phyloP scores from a whole-genome alignment of 2,329 filamentous ascomycete genomes.

The Kalaharituber pfeilii region DNA sequence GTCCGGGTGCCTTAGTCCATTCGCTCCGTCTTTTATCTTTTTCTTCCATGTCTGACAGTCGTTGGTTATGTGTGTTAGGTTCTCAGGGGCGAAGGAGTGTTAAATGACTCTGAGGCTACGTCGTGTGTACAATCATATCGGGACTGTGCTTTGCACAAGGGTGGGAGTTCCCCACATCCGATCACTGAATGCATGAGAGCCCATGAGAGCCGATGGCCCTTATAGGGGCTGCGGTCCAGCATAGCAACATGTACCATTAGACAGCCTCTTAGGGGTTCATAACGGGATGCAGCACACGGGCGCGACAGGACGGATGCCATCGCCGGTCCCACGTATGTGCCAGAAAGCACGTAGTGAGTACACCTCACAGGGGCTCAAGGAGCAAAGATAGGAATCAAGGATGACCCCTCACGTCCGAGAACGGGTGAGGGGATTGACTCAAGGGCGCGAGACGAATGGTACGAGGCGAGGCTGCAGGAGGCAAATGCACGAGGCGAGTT shows the following conservation, averaged over 20 bases:
- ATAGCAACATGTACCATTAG: neutral
- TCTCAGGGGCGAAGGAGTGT: too few relatives aligned
- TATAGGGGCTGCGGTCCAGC: neutral
- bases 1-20: too few relatives aligned
- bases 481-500: too few relatives aligned
- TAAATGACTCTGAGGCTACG: neutral
- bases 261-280: neutral
- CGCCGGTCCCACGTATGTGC: neutral
- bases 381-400: too few relatives aligned
- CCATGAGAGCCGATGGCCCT: too few relatives aligned
- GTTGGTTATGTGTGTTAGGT: too few relatives aligned
- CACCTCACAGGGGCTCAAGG: neutral
- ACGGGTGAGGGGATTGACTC: too few relatives aligned
- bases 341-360: neutral
- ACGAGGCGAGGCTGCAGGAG: too few relatives aligned
- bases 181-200: neutral
- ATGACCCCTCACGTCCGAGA: too few relatives aligned
- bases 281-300: neutral
- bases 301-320: neutral
- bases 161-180: neutral
- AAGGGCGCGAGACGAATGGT: too few relatives aligned
- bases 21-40: too few relatives aligned
- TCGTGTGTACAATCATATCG: neutral
- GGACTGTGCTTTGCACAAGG: neutral
- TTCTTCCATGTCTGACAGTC: too few relatives aligned